Base-by-base conservation (phyloP, 1,284 basidiomycete species). In the Microbotryomycetes sp. region DNA sequence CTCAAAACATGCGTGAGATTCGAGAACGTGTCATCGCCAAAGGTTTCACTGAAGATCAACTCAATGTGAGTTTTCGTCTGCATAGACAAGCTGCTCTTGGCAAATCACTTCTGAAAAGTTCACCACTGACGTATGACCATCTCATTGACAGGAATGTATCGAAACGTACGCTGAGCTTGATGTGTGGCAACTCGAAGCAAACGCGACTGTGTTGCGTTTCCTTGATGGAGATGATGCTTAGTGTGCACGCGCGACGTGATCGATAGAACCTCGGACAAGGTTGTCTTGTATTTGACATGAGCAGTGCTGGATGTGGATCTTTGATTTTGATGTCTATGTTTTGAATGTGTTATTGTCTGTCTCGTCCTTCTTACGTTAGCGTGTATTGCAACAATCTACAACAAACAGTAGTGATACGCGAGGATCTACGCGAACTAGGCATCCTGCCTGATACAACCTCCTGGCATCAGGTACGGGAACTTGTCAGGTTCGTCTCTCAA, bases 31-130 rank as follows among this genome's bases (percentile, higher is more conserved):
- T 94, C 14, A 77, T 93, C 54, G 86, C 85, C 51, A 86, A 85
- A 71, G 92, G 92, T 6, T 94, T 87, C 77, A 96, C 89, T 14
- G 93, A 97, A 75, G 84, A 82, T 6, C 87, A 92, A 75, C 80
- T 97, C 31, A 89, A 87, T 79, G 90, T 92, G 72, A 73, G 85
- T 78, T 26, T 19, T 1, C 15, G 15, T n/a, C 42, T 51, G 29
- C 6, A n/a, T n/a, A n/a, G n/a, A 30, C 28, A 23, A n/a, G n/a
- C n/a, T n/a, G n/a, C n/a, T n/a, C n/a, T n/a, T n/a, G n/a, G n/a
- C n/a, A n/a, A n/a, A n/a, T n/a, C n/a, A n/a, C n/a, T n/a, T n/a
- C n/a, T n/a, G n/a, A 23, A 23, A 7, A 23, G n/a, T 19, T 53
- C 15, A 12, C 32, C 46, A 32, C 25, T 19, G 36, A 42, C 36